phyloP scores from a whole-genome alignment of 805 yeast species.

The Hanseniaspora singularis region DNA sequence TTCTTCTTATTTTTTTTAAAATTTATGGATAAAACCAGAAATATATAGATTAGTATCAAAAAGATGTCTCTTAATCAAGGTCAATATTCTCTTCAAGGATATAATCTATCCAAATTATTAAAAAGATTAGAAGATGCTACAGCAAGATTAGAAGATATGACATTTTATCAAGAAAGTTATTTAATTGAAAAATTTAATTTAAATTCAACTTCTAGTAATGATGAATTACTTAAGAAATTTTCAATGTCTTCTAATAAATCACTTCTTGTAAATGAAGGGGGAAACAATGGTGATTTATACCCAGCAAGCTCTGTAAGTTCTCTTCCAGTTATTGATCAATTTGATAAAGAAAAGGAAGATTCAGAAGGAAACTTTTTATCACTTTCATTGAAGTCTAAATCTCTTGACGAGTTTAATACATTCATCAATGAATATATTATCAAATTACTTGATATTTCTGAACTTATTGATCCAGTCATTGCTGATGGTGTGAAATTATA shows the following conservation, averaged over 20 bases:
- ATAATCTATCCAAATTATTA: conserved; percentile 68
- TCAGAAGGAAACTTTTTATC: too few species aligned
- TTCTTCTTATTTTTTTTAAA: too few species aligned
- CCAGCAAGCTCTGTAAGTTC: not conserved
- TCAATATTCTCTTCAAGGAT: conserved; percentile 45
- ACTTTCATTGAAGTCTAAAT: too few species aligned
- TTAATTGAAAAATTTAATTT: conserved; percentile 26
- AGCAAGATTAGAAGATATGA: conserved; percentile 79
- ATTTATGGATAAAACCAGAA: too few species aligned
- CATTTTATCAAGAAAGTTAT: conserved; percentile 60
- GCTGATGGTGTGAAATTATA: conserved; percentile 37
- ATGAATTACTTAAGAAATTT: too few species aligned
- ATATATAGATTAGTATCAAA: too few species aligned
- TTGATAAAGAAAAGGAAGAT: conserved; percentile 16
- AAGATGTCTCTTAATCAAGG: too few species aligned
- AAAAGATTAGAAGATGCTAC: conserved; percentile 87
- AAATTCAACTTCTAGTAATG: conserved; percentile 18
- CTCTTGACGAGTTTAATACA: conserved; percentile 42
- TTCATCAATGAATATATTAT: conserved; percentile 42
- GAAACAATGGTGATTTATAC: not conserved
- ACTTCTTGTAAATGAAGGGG: too few species aligned
- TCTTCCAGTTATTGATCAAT: not conserved
- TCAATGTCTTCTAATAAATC: too few species aligned
- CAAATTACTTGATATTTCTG: conserved; percentile 42
- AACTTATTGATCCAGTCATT: conserved; percentile 37